These are phyloP conservation scores for Fusarium compactum DNA, from an alignment of 2,329 filamentous ascomycete genomes.

Conservation along the genomic window DNA sequence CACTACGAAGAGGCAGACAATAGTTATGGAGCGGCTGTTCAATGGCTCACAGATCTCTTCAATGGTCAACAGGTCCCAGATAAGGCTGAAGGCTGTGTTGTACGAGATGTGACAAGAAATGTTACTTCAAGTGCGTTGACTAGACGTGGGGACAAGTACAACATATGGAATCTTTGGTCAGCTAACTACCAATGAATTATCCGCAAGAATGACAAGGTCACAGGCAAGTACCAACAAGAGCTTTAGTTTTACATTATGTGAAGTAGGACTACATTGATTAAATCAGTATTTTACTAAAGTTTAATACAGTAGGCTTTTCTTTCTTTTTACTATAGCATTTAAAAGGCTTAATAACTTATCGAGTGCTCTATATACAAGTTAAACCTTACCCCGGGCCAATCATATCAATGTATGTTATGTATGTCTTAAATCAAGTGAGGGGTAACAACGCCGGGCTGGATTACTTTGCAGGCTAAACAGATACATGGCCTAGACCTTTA, in stretches of 20 bases:
- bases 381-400: not conserved
- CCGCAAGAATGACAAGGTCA: too few species aligned
- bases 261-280: too few species aligned
- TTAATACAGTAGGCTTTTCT: too few species aligned
- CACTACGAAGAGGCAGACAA: constrained; percentile 22
- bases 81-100: constrained; percentile 27
- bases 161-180: constrained; percentile 35
- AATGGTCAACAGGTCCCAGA: not conserved
- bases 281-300: too few species aligned
- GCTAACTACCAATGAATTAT: too few species aligned
- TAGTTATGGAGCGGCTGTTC: constrained; percentile 5
- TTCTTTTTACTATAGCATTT: too few species aligned
- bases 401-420: not conserved
- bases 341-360: too few species aligned
- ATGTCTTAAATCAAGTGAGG: not conserved
- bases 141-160: constrained; percentile 5
- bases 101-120: constrained; percentile 37
- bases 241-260: too few species aligned
- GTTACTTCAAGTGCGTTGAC: not conserved
- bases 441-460: not conserved
- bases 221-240: too few species aligned
- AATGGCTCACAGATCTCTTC: constrained; percentile 29
- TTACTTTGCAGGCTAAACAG: not conserved
- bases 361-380: too few species aligned
- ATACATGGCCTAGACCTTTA: not conserved